These are phyloP conservation scores for Teratosphaeria epicoccoides DNA, from an alignment of 2,329 filamentous ascomycete species.

Conservation along the genomic window DNA sequence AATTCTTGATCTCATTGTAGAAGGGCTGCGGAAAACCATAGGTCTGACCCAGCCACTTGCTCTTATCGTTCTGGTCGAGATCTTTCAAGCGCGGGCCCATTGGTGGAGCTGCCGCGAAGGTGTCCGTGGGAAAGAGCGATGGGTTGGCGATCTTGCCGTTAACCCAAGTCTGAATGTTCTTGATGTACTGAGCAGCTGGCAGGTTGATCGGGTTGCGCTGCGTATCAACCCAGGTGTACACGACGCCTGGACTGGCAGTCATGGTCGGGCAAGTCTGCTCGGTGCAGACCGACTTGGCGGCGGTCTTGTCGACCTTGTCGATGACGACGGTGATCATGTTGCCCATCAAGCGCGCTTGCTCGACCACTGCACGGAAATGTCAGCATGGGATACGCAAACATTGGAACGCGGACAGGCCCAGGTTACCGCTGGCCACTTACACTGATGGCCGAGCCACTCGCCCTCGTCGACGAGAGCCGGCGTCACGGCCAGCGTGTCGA, in stretches of 20 bases:
- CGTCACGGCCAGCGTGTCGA: conserved; percentile 86
- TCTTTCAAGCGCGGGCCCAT: conserved; percentile 29
- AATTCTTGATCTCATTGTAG: conserved; percentile 65
- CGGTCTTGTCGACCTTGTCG: conserved; percentile 63
- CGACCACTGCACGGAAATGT: conserved; percentile 54
- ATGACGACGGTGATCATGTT: conserved; percentile 84
- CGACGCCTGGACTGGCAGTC: conserved; percentile 73
- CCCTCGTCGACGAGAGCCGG: conserved; percentile 89
- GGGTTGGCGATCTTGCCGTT: conserved; percentile 88
- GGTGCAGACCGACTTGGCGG: conserved; percentile 70
- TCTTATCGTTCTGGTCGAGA: conserved; percentile 36
- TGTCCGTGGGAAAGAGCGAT: conserved; percentile 81
- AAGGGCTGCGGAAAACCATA: conserved; percentile 54
- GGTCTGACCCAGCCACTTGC: conserved; percentile 78
- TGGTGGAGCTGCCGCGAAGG: conserved; percentile 52
- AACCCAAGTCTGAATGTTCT: conserved; percentile 94
- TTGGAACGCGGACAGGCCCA: background rate
- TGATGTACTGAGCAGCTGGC: conserved; percentile 86
- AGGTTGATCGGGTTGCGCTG: conserved; percentile 82
- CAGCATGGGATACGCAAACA: background rate
- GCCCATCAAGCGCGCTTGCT: conserved; percentile 81
- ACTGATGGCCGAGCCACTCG: conserved; percentile 93
- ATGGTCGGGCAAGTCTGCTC: conserved; percentile 74
- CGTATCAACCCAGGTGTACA: conserved; percentile 91
- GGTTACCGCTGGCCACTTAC: conserved; percentile 39